Conservation (phyloP, 257 asterid species). For the Solanum sitiens region DNA sequence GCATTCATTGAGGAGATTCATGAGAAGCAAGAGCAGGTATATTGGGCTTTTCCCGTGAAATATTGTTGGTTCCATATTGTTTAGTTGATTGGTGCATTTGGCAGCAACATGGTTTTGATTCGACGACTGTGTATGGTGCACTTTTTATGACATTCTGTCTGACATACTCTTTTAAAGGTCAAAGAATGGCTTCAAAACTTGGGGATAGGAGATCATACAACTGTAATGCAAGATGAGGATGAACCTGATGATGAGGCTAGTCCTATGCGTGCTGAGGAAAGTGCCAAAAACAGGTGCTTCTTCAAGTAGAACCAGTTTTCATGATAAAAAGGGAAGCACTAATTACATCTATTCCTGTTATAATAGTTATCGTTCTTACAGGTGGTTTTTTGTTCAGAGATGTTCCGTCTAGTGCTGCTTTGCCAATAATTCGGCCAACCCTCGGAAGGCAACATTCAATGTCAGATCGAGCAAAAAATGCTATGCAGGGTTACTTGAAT, state of each 20-base stretch:
- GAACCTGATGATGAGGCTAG: conserved; percentile 75
- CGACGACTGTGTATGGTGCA: background rate
- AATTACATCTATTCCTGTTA: conserved; percentile 39
- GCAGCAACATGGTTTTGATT: background rate
- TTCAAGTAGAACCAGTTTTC: conserved; percentile 17
- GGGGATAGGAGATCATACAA: conserved; percentile 75
- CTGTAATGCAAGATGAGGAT: conserved; percentile 75
- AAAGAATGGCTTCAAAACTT: conserved; percentile 94
- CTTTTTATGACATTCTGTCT: background rate
- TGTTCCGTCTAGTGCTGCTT: conserved; percentile 97
- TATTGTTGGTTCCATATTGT: background rate
- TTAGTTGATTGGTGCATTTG: background rate
- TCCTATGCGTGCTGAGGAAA: conserved; percentile 62
- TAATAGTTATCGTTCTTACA: conserved; percentile 76
- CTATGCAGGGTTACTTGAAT: conserved; percentile 95
- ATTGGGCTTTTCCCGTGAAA: background rate
- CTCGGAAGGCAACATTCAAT: conserved; percentile 82
- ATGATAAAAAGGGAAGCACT: conserved; percentile 21
- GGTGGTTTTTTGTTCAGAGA: conserved; percentile 99
- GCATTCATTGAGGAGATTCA: conserved; percentile 86
- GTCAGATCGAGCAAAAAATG: conserved; percentile 78
- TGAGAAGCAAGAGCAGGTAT: conserved; percentile 97
- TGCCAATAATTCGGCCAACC: conserved; percentile 92
- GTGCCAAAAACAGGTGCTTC: conserved; percentile 64
- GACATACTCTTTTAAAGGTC: conserved; percentile 41